Conservation (phyloP, 371 early-diverging fungal species). For the Entomophthora muscae region DNA sequence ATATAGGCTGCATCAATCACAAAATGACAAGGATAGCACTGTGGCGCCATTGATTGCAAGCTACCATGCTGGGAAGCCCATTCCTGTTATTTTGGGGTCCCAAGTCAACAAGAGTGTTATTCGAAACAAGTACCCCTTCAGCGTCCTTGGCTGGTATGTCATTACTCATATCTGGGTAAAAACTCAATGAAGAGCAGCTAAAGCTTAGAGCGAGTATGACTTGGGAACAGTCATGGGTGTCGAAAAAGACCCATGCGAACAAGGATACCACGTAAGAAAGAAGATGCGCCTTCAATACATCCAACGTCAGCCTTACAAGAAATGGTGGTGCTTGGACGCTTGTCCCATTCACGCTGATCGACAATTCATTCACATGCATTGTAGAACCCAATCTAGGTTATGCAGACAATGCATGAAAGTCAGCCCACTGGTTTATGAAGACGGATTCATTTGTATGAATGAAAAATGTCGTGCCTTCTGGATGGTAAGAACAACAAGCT, state of each 20-base stretch:
- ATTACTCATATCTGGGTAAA: neutral
- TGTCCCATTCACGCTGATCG: neutral
- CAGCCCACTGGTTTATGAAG: neutral
- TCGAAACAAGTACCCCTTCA: neutral
- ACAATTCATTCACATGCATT: neutral
- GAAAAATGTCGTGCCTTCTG: neutral
- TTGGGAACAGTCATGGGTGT: neutral
- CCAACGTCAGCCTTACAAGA: neutral
- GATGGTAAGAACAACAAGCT: neutral
- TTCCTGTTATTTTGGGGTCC: neutral
- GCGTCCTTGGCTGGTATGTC: neutral
- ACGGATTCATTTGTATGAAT: neutral
- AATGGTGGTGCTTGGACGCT: neutral
- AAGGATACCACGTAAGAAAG: neutral
- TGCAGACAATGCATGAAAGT: neutral
- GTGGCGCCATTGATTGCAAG: neutral
- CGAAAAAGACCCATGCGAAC: too few species aligned
- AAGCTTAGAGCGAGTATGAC: neutral
- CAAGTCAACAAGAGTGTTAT: neutral
- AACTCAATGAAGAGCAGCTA: neutral
- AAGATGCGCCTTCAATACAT: neutral
- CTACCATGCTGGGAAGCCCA: neutral
- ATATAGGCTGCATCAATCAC: neutral
- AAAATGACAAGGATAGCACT: neutral
- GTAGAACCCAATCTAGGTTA: neutral